Base-by-base conservation (phyloP, 75 land plant species). In the Cryptomeria japonica region DNA sequence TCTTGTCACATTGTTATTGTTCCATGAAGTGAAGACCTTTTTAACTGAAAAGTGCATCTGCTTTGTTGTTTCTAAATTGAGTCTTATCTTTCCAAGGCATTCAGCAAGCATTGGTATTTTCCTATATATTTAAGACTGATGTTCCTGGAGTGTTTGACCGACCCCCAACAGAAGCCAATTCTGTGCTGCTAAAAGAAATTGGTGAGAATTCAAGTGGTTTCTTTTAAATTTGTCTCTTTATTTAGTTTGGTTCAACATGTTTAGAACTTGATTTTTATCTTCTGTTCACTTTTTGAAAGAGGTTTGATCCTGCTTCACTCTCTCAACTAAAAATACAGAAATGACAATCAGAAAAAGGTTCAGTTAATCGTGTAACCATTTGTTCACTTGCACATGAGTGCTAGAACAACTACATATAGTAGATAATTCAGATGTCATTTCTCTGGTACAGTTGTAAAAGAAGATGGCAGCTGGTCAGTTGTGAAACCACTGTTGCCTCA, bases 71-170 rank as follows among this genome's bases (percentile, higher is more conserved):
- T 47, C 58, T 47, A 84, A 53, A 47, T 28, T 25, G 72, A 51
- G 16, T 51, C 55, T 51, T 28, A 14, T 32, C 77, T 34, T 83
- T 83, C 49, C n/a, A 38, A 46, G 72, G 77, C 36, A 10, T 15
- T 11, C 3, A 16, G 28, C 39, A 58, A 55, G 77, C 86, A 56
- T 58, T 53, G 73, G 10, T 14, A 85, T 86, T 70, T 70, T 68
- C 44, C 88, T 73, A 73, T 84, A 37, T 46, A 10, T 84, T n/a
- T 2, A 84, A 98, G 99, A 98, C 99, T 85, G 96, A 98, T 91
- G 99, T 98, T 85, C 91, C 92, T n/a, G 99, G 99, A 12, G 99
- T 98, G 58, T 98, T 95, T 91, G 98, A 96, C 87, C 95, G 96
- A 10, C 98, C 99, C 19, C 99, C 99, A 46, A 79, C 96, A 72